phyloP scores from a whole-genome alignment of 2,329 filamentous ascomycete species.

The Celoporthe dispersa region DNA sequence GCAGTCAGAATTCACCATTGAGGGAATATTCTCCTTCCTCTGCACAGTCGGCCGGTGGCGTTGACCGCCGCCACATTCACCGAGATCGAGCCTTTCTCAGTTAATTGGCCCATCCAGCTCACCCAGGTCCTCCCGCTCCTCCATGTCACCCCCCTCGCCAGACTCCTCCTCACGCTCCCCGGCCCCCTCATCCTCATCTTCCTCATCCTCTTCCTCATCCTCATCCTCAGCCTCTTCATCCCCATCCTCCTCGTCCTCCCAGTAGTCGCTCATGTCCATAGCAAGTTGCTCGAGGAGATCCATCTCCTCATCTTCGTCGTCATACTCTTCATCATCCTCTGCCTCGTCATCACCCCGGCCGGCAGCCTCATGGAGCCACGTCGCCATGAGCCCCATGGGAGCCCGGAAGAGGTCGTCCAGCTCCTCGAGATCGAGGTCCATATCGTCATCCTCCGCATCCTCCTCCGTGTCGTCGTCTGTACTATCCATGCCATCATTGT shows the following conservation, averaged over 20 bases:
- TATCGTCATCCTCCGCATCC: slow-evolving; percentile 7
- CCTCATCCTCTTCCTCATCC: background rate
- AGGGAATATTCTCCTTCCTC: background rate
- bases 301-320: slow-evolving; percentile 16
- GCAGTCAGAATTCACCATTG: background rate
- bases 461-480: slow-evolving; percentile 5
- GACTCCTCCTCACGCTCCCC: background rate
- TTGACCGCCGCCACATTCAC: too few relatives aligned
- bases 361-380: background rate
- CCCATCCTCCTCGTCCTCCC: background rate
- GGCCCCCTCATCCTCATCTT: background rate
- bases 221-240: background rate
- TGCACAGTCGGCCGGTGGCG: background rate
- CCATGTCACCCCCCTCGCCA: background rate
- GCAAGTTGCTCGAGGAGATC: slow-evolving; percentile 5
- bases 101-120: background rate
- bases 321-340: background rate
- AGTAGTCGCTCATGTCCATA: background rate
- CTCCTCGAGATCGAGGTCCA: background rate
- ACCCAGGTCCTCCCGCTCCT: background rate
- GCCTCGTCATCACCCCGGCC: background rate
- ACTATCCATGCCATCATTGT: background rate
- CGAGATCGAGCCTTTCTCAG: background rate
- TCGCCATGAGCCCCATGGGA: background rate
- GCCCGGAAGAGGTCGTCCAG: background rate